A percentile compares a stretch with the other conserved stretches of the same genome.
Conservation (phyloP, 169 alveolate species). For the Plasmodium cynomolgi region DNA sequence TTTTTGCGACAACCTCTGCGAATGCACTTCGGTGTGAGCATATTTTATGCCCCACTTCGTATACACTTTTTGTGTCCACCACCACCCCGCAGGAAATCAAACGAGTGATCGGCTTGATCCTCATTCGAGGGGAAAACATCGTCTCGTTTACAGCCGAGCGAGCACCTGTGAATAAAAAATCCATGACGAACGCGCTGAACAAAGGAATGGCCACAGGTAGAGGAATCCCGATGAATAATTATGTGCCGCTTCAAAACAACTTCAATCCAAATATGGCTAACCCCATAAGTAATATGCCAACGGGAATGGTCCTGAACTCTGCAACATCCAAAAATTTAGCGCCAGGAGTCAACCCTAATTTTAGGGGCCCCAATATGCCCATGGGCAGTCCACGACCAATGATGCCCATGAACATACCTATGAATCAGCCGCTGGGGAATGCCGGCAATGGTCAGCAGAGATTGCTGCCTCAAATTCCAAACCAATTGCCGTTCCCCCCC, state of each 20-base stretch:
- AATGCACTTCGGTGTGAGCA: background rate
- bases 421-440: conserved; percentile 7
- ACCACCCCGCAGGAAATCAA: conserved; percentile 91
- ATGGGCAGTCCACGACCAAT: conserved; percentile 22
- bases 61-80: background rate
- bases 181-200: conserved; percentile 76
- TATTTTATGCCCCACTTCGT: background rate
- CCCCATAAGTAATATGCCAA: conserved; percentile 59
- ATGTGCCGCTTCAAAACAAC: conserved; percentile 61
- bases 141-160: conserved; percentile 97
- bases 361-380: conserved; percentile 26
- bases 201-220: conserved; percentile 88
- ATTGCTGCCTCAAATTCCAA: conserved; percentile 11
- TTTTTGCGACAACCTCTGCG: background rate
- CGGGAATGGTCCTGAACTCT: conserved; percentile 46
- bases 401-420: conserved; percentile 41
- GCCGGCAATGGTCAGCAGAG: conserved; percentile 2
- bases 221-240: conserved; percentile 79
- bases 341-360: conserved; percentile 39
- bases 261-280: conserved; percentile 21
- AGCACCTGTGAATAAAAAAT: conserved; percentile 90
- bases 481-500: conserved; percentile 13
- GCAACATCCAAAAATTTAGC: conserved; percentile 32
- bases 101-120: conserved; percentile 96
- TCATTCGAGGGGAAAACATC: conserved; percentile 98